Base-by-base conservation (phyloP, 352 stramenopile genomes). In the Thalassiosira exigua region DNA sequence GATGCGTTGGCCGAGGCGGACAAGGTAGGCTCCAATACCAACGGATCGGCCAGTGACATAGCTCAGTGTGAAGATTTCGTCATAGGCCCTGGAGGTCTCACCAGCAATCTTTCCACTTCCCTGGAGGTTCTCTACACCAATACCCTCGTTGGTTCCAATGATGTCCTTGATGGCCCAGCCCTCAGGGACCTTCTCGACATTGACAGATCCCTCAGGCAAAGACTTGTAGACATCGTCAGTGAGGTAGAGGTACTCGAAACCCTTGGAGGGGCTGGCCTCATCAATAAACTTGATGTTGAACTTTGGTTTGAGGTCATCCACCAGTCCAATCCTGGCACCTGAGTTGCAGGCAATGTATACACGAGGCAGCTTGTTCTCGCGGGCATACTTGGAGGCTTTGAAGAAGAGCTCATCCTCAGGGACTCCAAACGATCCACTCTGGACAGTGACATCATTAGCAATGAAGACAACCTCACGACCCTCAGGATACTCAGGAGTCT, bases 301-400 rank as follows among this genome's bases (percentile, higher is more conserved):
- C 85, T 98, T 93, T 21, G 89, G 90, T 92, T 99, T 99, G 86
- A 99, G 96, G 39, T 98, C 97, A 80, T 99, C 97, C 14, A 98
- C 96, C 85, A 99, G 96, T 61, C 97, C 97, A 83, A 99, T 99
- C 58, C 97, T 95, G 1, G 97, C 98, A 81, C 97, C 97, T 67
- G 96, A 98, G 88, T 99, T 99, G 66, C 97, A 98, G 17, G 97
- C 97, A 86, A 99, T 97, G 92, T 99, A 99, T 39, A 99, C 90
- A 57, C 97, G 96, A 44, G 98, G 98, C 39, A 99, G 91, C 36
- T 97, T 95, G 75, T 95, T 92, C 27, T 95, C 92, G 51, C 97
- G 95, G 52, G 98, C 96, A 67, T 98, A 96, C 84, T 98, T 96
- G 21, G 96, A 98, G 19, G 96, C 97, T 68, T 98, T 93, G 82